phyloP scores from a whole-genome alignment of 192 early-diverging fungal genomes.

The Cladochytrium replicatum region DNA sequence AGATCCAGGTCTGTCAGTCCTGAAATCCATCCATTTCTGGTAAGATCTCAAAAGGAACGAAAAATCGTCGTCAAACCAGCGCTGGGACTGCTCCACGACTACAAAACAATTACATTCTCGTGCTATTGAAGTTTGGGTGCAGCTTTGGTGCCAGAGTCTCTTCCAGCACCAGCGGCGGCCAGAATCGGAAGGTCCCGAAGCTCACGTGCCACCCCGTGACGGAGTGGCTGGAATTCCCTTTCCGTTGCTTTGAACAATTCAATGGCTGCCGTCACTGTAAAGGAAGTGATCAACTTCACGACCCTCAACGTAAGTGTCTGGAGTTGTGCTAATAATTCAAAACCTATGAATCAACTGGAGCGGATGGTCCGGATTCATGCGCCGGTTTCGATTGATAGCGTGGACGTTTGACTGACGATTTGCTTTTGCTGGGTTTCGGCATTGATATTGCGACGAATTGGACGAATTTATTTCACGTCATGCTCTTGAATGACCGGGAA shows the following conservation, averaged over 20 bases:
- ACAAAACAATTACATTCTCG: conserved; percentile 35
- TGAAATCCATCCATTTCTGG: conserved; percentile 12
- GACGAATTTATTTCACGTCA: background rate
- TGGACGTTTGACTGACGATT: no score
- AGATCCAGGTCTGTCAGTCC: conserved; percentile 16
- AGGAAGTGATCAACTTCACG: background rate
- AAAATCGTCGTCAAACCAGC: conserved; percentile 19
- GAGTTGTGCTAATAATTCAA: no score
- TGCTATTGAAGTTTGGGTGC: conserved; percentile 35
- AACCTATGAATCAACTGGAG: no score
- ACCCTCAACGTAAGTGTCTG: conserved; percentile 6
- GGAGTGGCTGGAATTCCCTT: no score
- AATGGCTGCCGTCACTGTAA: background rate
- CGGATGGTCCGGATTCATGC: no score
- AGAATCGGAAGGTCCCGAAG: no score
- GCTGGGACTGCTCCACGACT: conserved; percentile 38
- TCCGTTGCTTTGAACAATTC: background rate
- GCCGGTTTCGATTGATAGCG: no score
- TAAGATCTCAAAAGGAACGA: background rate
- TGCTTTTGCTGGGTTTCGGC: background rate
- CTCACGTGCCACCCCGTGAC: no score
- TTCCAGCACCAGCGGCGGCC: no score
- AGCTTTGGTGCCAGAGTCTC: no score
- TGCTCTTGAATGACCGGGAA: background rate
- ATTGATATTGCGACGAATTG: background rate